Percentiles rank a stretch among this genome's conserved stretches.
phyloP scores from a whole-genome alignment of 805 yeast genomes.

The Metschnikowia amazonensis region DNA sequence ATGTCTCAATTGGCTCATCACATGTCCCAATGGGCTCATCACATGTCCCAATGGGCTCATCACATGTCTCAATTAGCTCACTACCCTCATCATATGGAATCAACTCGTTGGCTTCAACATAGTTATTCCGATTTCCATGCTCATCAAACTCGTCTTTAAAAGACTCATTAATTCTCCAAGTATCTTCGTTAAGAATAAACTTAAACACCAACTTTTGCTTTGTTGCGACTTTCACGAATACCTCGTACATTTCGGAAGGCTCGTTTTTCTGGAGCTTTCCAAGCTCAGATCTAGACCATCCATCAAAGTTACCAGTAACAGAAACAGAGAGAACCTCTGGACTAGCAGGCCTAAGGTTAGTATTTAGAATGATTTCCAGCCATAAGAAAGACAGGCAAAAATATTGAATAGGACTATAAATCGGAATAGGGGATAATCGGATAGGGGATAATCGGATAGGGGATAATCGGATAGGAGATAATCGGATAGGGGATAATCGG shows the following conservation, averaged over 20 bases:
- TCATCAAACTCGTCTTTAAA: slow-evolving; percentile 29
- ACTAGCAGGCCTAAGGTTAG: slow-evolving; percentile 16
- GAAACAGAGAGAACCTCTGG: slow-evolving; percentile 24
- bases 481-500: too few relatives aligned
- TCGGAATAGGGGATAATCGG: too few relatives aligned
- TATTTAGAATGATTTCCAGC: too few relatives aligned
- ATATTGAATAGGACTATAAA: too few relatives aligned
- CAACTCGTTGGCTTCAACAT: slow-evolving; percentile 28
- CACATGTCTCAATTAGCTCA: neutral
- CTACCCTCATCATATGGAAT: neutral
- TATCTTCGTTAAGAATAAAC: slow-evolving; percentile 32
- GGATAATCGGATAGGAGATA: too few relatives aligned
- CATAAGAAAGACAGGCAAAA: too few relatives aligned
- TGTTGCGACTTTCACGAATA: slow-evolving; percentile 20
- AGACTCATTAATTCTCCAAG: slow-evolving; percentile 28
- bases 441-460: too few relatives aligned
- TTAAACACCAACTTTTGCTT: slow-evolving; percentile 33
- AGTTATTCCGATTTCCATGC: slow-evolving; percentile 35
- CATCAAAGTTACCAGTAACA: slow-evolving; percentile 41
- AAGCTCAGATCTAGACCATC: slow-evolving; percentile 30
- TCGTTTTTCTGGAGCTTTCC: slow-evolving; percentile 14
- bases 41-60: too few relatives aligned
- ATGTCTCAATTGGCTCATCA: neutral
- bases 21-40: too few relatives aligned
- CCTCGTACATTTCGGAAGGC: slow-evolving; percentile 19